Evolutionary conservation across 140 eudicot genomes (phyloP).

Genomic region (Bidens hawaiensis): DNA sequence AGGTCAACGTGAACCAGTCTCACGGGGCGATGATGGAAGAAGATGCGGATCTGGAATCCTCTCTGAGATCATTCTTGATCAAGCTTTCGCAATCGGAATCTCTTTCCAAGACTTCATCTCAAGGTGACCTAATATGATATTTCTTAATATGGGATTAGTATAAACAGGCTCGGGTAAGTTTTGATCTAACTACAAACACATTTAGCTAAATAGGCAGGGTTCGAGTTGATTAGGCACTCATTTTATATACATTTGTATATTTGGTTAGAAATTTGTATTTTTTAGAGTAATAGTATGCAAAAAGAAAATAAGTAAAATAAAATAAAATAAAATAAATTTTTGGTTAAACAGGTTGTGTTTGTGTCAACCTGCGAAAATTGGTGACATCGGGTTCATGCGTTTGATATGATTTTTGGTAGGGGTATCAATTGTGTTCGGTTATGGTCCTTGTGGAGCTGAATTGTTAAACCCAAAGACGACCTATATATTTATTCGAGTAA

Average conservation of each 20-base stretch:
- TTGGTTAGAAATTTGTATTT: neutral
- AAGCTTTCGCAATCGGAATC: constrained; percentile 80
- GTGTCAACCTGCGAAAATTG: neutral
- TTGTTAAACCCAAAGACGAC: too few relatives aligned
- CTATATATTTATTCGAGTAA: too few relatives aligned
- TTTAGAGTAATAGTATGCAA: neutral
- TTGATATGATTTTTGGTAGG: neutral
- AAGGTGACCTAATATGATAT: constrained; percentile 28
- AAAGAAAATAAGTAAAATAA: neutral
- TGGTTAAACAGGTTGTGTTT: neutral
- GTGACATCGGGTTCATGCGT: neutral
- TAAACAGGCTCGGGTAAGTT: neutral
- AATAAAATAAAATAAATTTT: neutral
- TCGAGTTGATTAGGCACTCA: neutral
- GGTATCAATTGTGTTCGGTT: too few relatives aligned
- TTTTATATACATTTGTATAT: neutral
- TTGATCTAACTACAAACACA: neutral
- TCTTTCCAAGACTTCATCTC: constrained; percentile 49
- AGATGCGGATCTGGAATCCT: constrained; percentile 47
- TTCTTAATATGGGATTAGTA: neutral
- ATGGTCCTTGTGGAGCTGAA: too few relatives aligned
- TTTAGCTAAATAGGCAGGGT: neutral
- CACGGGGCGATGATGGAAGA: constrained; percentile 52
- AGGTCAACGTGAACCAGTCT: constrained; percentile 57
- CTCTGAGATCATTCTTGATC: constrained; percentile 65